phyloP scores from a whole-genome alignment of 164 flowering plant genomes.

The Tetracentron sinense region DNA sequence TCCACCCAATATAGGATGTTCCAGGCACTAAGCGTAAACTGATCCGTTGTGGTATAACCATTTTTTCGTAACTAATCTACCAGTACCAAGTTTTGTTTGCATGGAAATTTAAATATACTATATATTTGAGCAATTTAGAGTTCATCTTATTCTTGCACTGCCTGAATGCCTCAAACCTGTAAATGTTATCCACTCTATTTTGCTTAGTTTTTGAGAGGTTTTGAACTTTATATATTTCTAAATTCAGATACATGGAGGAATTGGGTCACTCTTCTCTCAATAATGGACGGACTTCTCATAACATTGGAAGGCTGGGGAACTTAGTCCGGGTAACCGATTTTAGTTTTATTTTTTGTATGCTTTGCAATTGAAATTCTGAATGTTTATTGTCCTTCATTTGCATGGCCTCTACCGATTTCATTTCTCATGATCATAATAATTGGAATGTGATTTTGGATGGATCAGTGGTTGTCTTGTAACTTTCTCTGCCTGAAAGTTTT shows the following conservation, averaged over 20 bases:
- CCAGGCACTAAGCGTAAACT: too few relatives aligned
- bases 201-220: background rate
- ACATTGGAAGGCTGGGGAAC: constrained; percentile 71
- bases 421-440: background rate
- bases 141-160: background rate
- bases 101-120: too few relatives aligned
- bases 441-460: background rate
- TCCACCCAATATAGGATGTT: too few relatives aligned
- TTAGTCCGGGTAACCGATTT: constrained; percentile 57
- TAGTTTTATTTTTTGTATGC: background rate
- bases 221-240: constrained; percentile 2
- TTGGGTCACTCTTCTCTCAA: constrained; percentile 42
- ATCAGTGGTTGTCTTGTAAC: background rate
- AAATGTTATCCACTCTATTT: background rate
- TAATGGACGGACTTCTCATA: constrained; percentile 71
- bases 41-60: too few relatives aligned
- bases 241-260: constrained; percentile 67
- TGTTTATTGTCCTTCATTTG: background rate
- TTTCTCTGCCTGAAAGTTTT: background rate
- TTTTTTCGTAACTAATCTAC: too few relatives aligned
- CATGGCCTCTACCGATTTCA: background rate
- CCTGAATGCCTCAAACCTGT: background rate
- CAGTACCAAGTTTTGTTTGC: too few relatives aligned
- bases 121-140: too few relatives aligned
- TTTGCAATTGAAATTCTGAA: background rate